These are phyloP conservation scores for Farysia itapuensis DNA, from an alignment of 1,284 basidiomycete genomes.

Conservation along the genomic window DNA sequence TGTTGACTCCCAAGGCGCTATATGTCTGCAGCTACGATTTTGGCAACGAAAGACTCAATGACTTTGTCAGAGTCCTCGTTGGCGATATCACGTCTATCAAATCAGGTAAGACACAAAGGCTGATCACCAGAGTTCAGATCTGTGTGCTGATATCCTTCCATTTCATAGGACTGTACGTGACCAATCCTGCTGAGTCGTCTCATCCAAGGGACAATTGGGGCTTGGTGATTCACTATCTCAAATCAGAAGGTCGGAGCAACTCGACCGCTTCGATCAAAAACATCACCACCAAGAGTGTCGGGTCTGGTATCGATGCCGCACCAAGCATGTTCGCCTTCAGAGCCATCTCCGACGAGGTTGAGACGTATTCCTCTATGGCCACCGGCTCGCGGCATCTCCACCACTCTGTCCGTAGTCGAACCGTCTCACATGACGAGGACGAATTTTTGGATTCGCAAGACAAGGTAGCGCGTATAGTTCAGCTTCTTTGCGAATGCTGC, in stretches of 20 bases:
- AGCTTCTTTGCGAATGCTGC: conserved; percentile 72
- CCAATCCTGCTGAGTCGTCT: conserved; percentile 42
- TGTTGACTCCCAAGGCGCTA: conserved; percentile 71
- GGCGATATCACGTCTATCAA: conserved; percentile 78
- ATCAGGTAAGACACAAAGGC: conserved; percentile 66
- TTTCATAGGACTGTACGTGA: conserved; percentile 33
- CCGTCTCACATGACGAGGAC: background rate
- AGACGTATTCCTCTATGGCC: background rate
- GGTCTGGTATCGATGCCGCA: background rate
- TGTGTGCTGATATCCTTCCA: background rate
- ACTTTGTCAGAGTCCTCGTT: conserved; percentile 72
- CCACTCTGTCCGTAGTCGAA: conserved; percentile 8
- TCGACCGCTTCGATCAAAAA: conserved; percentile 43
- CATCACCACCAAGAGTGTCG: conserved; percentile 12
- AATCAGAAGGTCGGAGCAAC: conserved; percentile 23
- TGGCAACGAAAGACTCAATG: conserved; percentile 62
- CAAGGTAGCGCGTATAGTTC: conserved; percentile 82
- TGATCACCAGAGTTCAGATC: background rate
- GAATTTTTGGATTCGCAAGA: conserved; percentile 61
- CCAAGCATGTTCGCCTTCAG: conserved; percentile 39
- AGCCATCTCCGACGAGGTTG: conserved; percentile 45
- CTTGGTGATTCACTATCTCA: conserved; percentile 40
- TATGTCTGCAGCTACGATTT: conserved; percentile 73
- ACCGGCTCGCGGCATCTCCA: conserved; percentile 17
- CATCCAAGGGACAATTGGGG: conserved; percentile 54